Percentiles rank a stretch among this genome's conserved stretches.
Conservation (phyloP, 345 rosid species). For the Corchorus capsularis region DNA sequence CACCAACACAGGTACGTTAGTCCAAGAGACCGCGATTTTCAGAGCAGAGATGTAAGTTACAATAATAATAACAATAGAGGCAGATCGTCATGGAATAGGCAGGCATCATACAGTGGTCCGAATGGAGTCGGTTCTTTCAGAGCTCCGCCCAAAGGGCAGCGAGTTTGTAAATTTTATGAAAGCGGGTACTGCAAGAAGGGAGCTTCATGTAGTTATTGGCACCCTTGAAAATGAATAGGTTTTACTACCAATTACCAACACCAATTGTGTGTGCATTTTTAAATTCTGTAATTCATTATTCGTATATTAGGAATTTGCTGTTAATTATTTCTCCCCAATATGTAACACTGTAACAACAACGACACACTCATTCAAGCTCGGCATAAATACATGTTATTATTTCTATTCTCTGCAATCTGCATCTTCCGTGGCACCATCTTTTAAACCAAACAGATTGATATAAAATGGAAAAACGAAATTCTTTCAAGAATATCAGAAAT, state of each 20-base stretch:
- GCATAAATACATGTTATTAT: constrained; percentile 14
- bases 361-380: constrained; percentile 12
- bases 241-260: constrained; percentile 12
- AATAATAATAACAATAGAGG: constrained; percentile 36
- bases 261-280: constrained; percentile 27
- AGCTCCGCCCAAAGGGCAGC: constrained; percentile 68
- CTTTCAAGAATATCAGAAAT: too few species aligned
- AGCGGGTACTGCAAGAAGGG: constrained; percentile 78
- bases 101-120: constrained; percentile 33
- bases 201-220: constrained; percentile 76
- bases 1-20: constrained; percentile 38
- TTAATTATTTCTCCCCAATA: constrained; percentile 23
- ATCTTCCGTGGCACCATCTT: too few species aligned
- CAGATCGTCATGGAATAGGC: constrained; percentile 49
- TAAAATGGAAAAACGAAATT: too few species aligned
- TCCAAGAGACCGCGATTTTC: constrained; percentile 56
- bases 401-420: not conserved
- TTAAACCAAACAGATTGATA: too few species aligned
- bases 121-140: constrained; percentile 53
- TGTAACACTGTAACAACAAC: constrained; percentile 26
- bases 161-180: constrained; percentile 76
- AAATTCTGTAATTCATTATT: constrained; percentile 33
- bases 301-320: constrained; percentile 23
- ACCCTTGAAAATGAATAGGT: constrained; percentile 43
- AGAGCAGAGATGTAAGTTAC: constrained; percentile 48